Evolutionary conservation across 2,329 filamentous ascomycete genomes (phyloP).

Genomic region (Fusarium ambrosium): DNA sequence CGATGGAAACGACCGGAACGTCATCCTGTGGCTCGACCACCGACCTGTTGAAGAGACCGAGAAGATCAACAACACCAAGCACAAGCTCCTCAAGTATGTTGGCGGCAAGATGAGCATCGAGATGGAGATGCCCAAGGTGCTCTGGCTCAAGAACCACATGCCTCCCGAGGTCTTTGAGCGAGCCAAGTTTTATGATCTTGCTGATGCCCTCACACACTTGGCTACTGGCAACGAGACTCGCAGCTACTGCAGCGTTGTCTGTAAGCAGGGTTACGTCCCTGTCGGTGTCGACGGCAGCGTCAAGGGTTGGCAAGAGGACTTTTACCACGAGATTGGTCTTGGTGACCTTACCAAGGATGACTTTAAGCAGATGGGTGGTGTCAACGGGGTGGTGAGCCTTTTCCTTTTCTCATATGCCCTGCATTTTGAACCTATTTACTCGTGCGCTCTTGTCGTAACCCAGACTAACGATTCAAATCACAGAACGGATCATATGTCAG

Average conservation of each 20-base stretch:
- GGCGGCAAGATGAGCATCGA: slow-evolving; percentile 99
- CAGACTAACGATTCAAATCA: slow-evolving; percentile 26
- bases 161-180: slow-evolving; percentile 87
- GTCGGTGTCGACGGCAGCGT: slow-evolving; percentile 98
- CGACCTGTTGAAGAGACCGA: slow-evolving; percentile 90
- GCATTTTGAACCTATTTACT: slow-evolving; percentile 3
- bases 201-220: slow-evolving; percentile 92
- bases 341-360: slow-evolving; percentile 85
- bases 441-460: background rate
- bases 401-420: slow-evolving; percentile 31
- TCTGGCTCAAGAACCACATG: slow-evolving; percentile 99
- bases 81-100: slow-evolving; percentile 95
- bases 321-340: slow-evolving; percentile 89
- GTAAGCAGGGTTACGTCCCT: slow-evolving; percentile 96
- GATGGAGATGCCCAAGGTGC: slow-evolving; percentile 98
- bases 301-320: slow-evolving; percentile 98
- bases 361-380: slow-evolving; percentile 93
- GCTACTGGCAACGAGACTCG: slow-evolving; percentile 92
- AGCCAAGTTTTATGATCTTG: slow-evolving; percentile 97
- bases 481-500: slow-evolving; percentile 94
- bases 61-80: slow-evolving; percentile 91
- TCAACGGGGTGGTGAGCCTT: slow-evolving; percentile 89
- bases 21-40: slow-evolving; percentile 98
- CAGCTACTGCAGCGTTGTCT: slow-evolving; percentile 96
- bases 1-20: slow-evolving; percentile 88